These are phyloP conservation scores for Globisporangium splendens DNA, from an alignment of 352 stramenopile genomes.

Conservation along the genomic window DNA sequence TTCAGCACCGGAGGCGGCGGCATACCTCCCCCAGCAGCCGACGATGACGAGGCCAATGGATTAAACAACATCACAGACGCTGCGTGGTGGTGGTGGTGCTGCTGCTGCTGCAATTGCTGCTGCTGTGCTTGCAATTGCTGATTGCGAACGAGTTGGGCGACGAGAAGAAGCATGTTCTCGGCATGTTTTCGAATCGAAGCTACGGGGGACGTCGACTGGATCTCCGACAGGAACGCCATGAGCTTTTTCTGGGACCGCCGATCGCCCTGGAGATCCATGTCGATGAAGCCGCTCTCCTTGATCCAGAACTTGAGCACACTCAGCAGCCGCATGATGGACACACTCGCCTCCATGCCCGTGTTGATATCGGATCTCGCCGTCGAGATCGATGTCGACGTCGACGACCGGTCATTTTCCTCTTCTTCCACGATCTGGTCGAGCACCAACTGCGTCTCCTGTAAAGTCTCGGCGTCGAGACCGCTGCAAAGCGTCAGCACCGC, in stretches of 20 bases:
- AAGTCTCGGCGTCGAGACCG: constrained; percentile 38
- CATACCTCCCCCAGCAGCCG: neutral
- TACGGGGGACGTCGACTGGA: constrained; percentile 71
- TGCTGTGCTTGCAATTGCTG: constrained; percentile 34
- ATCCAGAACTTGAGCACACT: constrained; percentile 89
- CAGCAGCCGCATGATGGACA: constrained; percentile 85
- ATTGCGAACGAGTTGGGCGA: constrained; percentile 54
- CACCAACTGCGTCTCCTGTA: constrained; percentile 58
- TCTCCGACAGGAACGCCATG: constrained; percentile 66
- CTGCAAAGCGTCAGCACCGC: constrained; percentile 62
- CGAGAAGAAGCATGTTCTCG: constrained; percentile 60
- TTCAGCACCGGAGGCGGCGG: constrained; percentile 24
- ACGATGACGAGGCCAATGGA: constrained; percentile 1
- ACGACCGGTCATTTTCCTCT: constrained; percentile 53
- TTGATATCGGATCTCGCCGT: constrained; percentile 77
- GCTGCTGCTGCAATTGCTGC: constrained; percentile 11
- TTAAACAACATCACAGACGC: constrained; percentile 11
- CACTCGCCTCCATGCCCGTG: constrained; percentile 72
- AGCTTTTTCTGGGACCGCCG: constrained; percentile 75
- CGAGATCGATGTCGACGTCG: constrained; percentile 60
- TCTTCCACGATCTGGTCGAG: constrained; percentile 67
- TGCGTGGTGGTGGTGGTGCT: constrained; percentile 11
- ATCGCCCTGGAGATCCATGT: constrained; percentile 65
- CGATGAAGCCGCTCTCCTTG: constrained; percentile 83
- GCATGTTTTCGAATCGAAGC: constrained; percentile 72